Evolutionary conservation across 208 protist genomes (phyloP).

Genomic region (Zelonia costaricensis): DNA sequence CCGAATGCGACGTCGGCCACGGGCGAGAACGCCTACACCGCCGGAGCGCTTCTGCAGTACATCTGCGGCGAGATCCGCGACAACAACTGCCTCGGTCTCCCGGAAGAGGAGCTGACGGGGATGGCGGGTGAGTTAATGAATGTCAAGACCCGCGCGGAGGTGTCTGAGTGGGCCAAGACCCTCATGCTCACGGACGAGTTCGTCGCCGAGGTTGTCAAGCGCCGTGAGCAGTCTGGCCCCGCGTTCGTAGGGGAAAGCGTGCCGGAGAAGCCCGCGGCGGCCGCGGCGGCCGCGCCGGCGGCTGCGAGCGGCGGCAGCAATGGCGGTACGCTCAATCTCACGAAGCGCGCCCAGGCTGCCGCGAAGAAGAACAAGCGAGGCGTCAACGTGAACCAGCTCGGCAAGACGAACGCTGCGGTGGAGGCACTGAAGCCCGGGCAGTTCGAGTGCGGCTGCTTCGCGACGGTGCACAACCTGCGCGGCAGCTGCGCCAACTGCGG

Average conservation of each 20-base stretch:
- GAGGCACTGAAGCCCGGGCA: slow-evolving; percentile 61
- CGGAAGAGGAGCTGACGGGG: slow-evolving; percentile 67
- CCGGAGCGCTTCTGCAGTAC: slow-evolving; percentile 38
- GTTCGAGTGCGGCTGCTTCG: slow-evolving; percentile 91
- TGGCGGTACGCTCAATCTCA: slow-evolving; percentile 4
- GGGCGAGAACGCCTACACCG: slow-evolving; percentile 8
- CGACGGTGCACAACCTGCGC: slow-evolving; percentile 71
- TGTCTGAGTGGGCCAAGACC: slow-evolving; percentile 77
- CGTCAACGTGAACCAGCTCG: slow-evolving; percentile 29
- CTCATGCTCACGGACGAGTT: slow-evolving; percentile 78
- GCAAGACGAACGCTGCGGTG: slow-evolving; percentile 10
- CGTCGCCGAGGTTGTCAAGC: slow-evolving; percentile 66
- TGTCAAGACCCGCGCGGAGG: slow-evolving; percentile 51
- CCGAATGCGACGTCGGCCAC: slow-evolving; percentile 4
- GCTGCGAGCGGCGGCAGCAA: neutral
- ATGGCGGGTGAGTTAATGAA: slow-evolving; percentile 63
- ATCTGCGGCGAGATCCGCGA: slow-evolving; percentile 61
- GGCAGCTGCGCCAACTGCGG: slow-evolving; percentile 90
- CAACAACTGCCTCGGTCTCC: slow-evolving; percentile 77
- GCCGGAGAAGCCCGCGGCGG: neutral
- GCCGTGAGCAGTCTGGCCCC: slow-evolving; percentile 50
- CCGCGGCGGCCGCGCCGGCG: neutral
- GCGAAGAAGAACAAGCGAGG: slow-evolving; percentile 25
- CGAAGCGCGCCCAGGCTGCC: slow-evolving; percentile 7
- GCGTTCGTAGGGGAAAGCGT: slow-evolving; percentile 59